A percentile compares a stretch with the other conserved stretches of the same genome.
Evolutionary conservation across 2,329 filamentous ascomycete species (phyloP).

Genomic region (Hysterium pulicare): DNA sequence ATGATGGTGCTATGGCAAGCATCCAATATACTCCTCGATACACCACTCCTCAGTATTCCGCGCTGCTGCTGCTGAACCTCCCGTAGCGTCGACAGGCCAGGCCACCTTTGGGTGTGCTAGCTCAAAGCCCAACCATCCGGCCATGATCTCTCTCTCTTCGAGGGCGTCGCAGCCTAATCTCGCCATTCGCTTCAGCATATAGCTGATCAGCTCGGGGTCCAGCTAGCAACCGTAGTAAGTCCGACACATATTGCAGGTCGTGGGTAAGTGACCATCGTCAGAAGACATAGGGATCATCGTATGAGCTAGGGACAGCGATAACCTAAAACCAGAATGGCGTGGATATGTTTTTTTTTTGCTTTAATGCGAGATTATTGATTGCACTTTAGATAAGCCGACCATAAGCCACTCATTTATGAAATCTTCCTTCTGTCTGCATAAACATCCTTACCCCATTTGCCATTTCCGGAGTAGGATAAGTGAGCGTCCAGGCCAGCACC

Average conservation of each 20-base stretch:
- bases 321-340: too few relatives aligned
- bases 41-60: not conserved
- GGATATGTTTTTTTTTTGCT: not conserved
- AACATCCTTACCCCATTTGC: too few relatives aligned
- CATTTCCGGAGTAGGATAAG: too few relatives aligned
- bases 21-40: constrained; percentile 1
- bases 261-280: not conserved
- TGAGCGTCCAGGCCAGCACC: too few relatives aligned
- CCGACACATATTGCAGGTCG: not conserved
- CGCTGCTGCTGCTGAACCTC: constrained; percentile 1
- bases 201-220: not conserved
- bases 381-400: too few relatives aligned
- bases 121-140: not conserved
- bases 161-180: too few relatives aligned
- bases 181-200: not conserved
- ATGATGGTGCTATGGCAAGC: not conserved
- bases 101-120: not conserved
- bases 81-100: not conserved
- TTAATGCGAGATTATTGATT: too few relatives aligned
- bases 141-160: too few relatives aligned
- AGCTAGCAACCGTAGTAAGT: not conserved
- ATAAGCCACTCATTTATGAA: too few relatives aligned
- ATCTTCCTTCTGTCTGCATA: too few relatives aligned
- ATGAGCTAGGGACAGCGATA: too few relatives aligned
- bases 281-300: too few relatives aligned